These are phyloP conservation scores for Globisporangium ultimum DNA, from an alignment of 352 stramenopile genomes.

Conservation along the genomic window DNA sequence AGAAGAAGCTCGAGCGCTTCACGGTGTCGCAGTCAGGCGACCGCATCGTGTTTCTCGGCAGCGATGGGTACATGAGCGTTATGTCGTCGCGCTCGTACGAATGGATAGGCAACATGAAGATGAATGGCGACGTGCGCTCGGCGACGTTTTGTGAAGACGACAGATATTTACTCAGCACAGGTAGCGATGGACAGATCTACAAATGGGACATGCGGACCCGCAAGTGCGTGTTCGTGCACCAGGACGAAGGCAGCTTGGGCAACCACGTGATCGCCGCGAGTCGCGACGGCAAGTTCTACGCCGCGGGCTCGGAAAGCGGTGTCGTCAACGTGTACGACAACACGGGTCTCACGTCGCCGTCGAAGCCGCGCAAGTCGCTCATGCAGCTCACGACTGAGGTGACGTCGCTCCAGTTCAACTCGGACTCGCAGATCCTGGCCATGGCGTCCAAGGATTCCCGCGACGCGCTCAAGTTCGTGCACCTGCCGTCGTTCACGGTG, in stretches of 20 bases:
- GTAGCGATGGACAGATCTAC: slow-evolving; percentile 96
- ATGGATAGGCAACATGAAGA: slow-evolving; percentile 94
- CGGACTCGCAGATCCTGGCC: slow-evolving; percentile 92
- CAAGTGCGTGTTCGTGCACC: slow-evolving; percentile 74
- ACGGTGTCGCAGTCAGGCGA: slow-evolving; percentile 86
- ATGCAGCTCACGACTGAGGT: slow-evolving; percentile 96
- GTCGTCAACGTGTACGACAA: slow-evolving; percentile 98
- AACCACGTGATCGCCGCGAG: slow-evolving; percentile 79
- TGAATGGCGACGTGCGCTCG: slow-evolving; percentile 92
- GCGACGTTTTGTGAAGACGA: slow-evolving; percentile 92
- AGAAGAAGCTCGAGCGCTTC: slow-evolving; percentile 92
- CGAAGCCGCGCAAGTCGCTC: slow-evolving; percentile 90
- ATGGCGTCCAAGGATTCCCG: slow-evolving; percentile 90
- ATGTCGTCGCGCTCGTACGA: slow-evolving; percentile 91
- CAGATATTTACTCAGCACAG: slow-evolving; percentile 91
- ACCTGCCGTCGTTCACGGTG: slow-evolving; percentile 93
- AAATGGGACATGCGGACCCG: slow-evolving; percentile 92
- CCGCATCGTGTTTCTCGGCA: slow-evolving; percentile 92
- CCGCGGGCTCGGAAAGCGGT: slow-evolving; percentile 94
- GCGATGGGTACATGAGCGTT: slow-evolving; percentile 95
- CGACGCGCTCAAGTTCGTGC: slow-evolving; percentile 94
- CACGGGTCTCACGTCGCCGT: slow-evolving; percentile 32
- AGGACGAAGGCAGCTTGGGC: slow-evolving; percentile 83
- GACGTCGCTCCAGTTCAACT: slow-evolving; percentile 90
- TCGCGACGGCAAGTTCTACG: slow-evolving; percentile 70